phyloP scores from a whole-genome alignment of 257 asterid genomes.

The Plantago ovata region DNA sequence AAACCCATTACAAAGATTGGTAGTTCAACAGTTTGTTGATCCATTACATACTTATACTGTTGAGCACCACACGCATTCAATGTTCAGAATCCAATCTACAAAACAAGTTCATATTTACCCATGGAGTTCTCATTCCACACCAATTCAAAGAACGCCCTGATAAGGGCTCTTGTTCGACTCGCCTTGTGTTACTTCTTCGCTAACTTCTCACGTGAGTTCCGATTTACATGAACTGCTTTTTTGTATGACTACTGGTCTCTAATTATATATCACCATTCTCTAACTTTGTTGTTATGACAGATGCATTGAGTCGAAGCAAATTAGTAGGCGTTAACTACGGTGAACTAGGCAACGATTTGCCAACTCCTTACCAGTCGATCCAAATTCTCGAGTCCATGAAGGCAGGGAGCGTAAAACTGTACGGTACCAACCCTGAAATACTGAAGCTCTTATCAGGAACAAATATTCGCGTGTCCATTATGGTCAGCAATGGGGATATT shows the following conservation, averaged over 20 bases:
- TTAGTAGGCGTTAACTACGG: slow-evolving; percentile 69
- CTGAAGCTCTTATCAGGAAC: slow-evolving; percentile 59
- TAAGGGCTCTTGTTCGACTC: slow-evolving; percentile 20
- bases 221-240: not conserved
- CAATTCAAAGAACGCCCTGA: slow-evolving; percentile 18
- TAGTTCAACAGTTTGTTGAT: slow-evolving; percentile 34
- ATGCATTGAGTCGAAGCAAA: slow-evolving; percentile 28
- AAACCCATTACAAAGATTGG: slow-evolving; percentile 22
- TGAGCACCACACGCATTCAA: slow-evolving; percentile 7
- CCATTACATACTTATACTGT: slow-evolving; percentile 5
- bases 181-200: slow-evolving; percentile 31
- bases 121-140: slow-evolving; percentile 11
- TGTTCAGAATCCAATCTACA: not conserved
- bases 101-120: not conserved
- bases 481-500: slow-evolving; percentile 48
- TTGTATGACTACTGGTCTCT: not conserved
- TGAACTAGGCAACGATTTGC: slow-evolving; percentile 45
- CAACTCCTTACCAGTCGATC: slow-evolving; percentile 52
- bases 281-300: slow-evolving; percentile 21
- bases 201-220: slow-evolving; percentile 38
- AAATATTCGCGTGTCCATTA: slow-evolving; percentile 47
- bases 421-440: slow-evolving; percentile 62
- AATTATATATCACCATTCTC: not conserved
- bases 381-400: slow-evolving; percentile 38
- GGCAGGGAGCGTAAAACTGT: slow-evolving; percentile 43